These are phyloP conservation scores for Leccinum incarnatum DNA, from an alignment of 768 basidiomycete genomes.

Conservation along the genomic window DNA sequence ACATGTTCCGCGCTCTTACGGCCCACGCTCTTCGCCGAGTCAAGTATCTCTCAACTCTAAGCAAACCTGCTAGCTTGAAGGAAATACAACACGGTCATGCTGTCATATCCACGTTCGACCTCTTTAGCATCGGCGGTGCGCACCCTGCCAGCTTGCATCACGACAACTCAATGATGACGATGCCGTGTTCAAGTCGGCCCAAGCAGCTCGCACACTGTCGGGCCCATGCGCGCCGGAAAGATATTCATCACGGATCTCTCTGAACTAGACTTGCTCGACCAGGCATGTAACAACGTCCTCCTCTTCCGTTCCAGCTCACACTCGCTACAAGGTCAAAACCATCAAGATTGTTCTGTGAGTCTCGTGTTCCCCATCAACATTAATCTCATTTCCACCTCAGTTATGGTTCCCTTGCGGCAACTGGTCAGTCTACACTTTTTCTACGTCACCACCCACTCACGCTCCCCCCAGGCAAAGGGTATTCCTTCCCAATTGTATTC, in stretches of 20 bases:
- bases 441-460: conserved; percentile 5
- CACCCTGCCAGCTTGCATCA: neutral
- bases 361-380: neutral
- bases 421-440: conserved; percentile 47
- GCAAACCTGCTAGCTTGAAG: neutral
- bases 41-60: conserved; percentile 4
- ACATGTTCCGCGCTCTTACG: neutral
- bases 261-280: conserved; percentile 64
- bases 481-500: conserved; percentile 19
- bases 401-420: conserved; percentile 92
- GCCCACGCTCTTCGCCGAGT: conserved; percentile 7
- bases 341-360: conserved; percentile 83
- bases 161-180: neutral
- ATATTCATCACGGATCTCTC: conserved; percentile 81
- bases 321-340: conserved; percentile 54
- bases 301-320: neutral
- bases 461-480: conserved; percentile 68
- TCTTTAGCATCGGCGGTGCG: conserved; percentile 88
- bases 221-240: conserved; percentile 88
- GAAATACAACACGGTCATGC: conserved; percentile 65
- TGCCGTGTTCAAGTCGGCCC: conserved; percentile 52
- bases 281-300: conserved; percentile 40
- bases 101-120: conserved; percentile 89
- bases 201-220: conserved; percentile 64
- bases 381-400: conserved; percentile 34